Evolutionary conservation across 1,284 basidiomycete genomes (phyloP).

Genomic region (Schizopora paradoxa): DNA sequence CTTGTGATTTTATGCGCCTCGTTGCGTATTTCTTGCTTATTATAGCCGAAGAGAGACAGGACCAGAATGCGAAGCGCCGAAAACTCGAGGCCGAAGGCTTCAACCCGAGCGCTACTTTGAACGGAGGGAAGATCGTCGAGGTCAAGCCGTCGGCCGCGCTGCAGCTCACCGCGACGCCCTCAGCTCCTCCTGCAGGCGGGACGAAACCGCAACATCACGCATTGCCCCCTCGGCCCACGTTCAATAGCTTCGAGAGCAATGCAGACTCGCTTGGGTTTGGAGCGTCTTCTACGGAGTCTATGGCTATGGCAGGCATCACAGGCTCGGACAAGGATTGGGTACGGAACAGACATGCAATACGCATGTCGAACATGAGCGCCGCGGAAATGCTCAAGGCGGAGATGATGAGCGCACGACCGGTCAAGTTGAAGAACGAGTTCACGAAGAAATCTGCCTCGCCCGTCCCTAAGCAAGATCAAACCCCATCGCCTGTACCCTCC

Average conservation of each 20-base stretch:
- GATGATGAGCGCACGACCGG: constrained; percentile 62
- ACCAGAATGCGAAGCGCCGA: constrained; percentile 82
- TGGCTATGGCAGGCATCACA: constrained; percentile 58
- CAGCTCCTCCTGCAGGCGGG: constrained; percentile 44
- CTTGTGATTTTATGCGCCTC: constrained; percentile 17
- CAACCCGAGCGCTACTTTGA: constrained; percentile 38
- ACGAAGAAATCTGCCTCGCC: no score
- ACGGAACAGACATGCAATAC: constrained; percentile 80
- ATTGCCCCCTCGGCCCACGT: constrained; percentile 52
- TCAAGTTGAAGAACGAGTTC: no score
- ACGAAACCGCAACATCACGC: constrained; percentile 38
- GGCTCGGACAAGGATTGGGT: constrained; percentile 85
- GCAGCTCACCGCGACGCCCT: constrained; percentile 36
- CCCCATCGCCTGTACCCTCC: background rate
- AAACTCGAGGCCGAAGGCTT: constrained; percentile 67
- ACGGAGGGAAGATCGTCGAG: constrained; percentile 31
- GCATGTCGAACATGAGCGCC: constrained; percentile 95
- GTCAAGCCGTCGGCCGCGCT: constrained; percentile 23
- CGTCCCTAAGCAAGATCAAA: background rate
- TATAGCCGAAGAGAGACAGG: constrained; percentile 88
- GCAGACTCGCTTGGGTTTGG: constrained; percentile 73
- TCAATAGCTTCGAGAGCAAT: constrained; percentile 64
- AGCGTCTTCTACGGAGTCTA: constrained; percentile 47
- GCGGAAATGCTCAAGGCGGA: constrained; percentile 93
- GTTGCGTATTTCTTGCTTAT: constrained; percentile 21